Base-by-base conservation (phyloP, 1,139 yeast genomes). In the Lodderomyces elongisporus region DNA sequence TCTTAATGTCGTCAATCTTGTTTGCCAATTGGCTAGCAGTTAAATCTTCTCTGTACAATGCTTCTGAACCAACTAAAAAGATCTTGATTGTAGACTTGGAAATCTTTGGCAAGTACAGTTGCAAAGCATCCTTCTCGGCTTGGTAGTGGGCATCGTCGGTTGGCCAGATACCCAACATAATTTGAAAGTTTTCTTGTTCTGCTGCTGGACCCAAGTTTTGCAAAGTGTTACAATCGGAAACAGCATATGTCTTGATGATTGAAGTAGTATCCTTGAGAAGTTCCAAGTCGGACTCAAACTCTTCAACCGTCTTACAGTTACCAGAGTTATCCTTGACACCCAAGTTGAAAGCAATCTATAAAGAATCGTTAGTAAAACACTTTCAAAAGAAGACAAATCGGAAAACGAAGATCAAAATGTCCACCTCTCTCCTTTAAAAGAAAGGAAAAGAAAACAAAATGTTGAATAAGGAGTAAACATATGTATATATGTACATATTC, bases 81-180 rank as follows among this genome's bases (percentile, higher is more conserved):
- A 77, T 83, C 50, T 78, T 75, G 50, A 87, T 72, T 43, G 88
- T 76, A 38, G 74, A 67, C 41, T 70, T 70, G 37, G 88, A 80
- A 45, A 85, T 70, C 26, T 52, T 62, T 48, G 95, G 94, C 58
- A 88, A 73, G 60, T 80, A 79, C n/a, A 61, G 42, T 43, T 65
- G 48, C 52, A 87, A 70, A 28, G 95, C 94, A 23, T 57, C 52
- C 57, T 82, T 74, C 63, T 88, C 96, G 5, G 66, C 79, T 26
- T 58, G 62, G 54, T 70, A 87, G 57, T 85, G 93, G 35, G 77
- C 58, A 36, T 77, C 85, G 53, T 85, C 94, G 35, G 70, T 84
- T 57, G 96, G 95, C 96, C 96, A 87, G 49, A 88, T 71, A 60
- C 96, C 96, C 32, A 85, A 65, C 58, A 85, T 74, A 35, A 84